These are phyloP conservation scores for Neopestalotiopsis sp. DNA, from an alignment of 2,329 filamentous ascomycete species.

Conservation along the genomic window DNA sequence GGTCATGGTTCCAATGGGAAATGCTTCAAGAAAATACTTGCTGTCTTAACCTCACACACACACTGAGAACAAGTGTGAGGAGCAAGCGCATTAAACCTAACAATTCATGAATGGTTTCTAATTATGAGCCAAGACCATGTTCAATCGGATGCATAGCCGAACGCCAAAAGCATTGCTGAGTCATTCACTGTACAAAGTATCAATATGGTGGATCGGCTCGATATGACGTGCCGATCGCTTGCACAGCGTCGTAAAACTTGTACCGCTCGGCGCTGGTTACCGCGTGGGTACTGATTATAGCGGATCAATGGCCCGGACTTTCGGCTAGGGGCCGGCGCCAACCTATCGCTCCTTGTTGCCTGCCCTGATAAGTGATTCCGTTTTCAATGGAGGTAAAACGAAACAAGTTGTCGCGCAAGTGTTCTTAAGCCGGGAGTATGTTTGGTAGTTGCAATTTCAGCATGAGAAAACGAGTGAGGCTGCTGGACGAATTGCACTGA, in stretches of 20 bases:
- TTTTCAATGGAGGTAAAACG: not conserved
- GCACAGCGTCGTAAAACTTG: not conserved
- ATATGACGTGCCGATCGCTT: not conserved
- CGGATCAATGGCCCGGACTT: not conserved
- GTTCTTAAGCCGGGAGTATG: not conserved
- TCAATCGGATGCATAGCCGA: not conserved
- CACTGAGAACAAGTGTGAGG: too few relatives aligned
- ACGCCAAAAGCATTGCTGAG: not conserved
- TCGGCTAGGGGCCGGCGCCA: not conserved
- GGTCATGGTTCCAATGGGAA: not conserved
- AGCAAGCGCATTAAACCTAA: not conserved
- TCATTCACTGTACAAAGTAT: not conserved
- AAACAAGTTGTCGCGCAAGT: not conserved
- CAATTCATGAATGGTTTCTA: not conserved
- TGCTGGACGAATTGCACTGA: not conserved
- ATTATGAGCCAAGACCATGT: not conserved
- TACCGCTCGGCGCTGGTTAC: not conserved
- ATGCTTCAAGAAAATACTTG: too few relatives aligned
- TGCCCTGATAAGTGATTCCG: not conserved
- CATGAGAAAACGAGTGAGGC: not conserved
- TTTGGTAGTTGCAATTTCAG: not conserved
- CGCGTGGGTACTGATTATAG: not conserved
- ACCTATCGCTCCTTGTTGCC: not conserved
- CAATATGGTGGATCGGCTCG: not conserved
- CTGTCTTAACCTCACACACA: too few relatives aligned